Percentiles rank a stretch among this genome's conserved stretches.
phyloP scores from a whole-genome alignment of 2,329 filamentous ascomycete species.

The Pestalotiopsis sp. region DNA sequence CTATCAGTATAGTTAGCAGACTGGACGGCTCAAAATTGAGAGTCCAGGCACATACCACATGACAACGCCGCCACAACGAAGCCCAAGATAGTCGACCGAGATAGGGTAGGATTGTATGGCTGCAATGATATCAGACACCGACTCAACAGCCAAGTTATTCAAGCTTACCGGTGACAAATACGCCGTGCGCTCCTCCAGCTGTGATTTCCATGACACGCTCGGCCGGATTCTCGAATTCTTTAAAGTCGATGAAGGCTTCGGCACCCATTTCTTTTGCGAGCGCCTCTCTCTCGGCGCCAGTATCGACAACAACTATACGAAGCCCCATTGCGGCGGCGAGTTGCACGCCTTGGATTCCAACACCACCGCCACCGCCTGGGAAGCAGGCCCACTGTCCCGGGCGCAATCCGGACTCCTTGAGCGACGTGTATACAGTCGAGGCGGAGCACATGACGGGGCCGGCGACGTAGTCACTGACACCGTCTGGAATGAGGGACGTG shows the following conservation, averaged over 20 bases:
- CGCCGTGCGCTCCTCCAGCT: slow-evolving; percentile 18
- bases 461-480: slow-evolving; percentile 52
- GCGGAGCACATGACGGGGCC: slow-evolving; percentile 64
- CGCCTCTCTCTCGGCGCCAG: slow-evolving; percentile 47
- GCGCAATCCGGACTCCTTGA: slow-evolving; percentile 51
- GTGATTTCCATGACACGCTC: slow-evolving; percentile 17
- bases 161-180: slow-evolving; percentile 18
- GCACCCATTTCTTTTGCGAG: slow-evolving; percentile 53
- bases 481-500: slow-evolving; percentile 51
- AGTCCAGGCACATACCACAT: slow-evolving; percentile 17
- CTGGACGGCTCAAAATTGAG: neutral
- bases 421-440: slow-evolving; percentile 59
- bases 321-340: slow-evolving; percentile 58
- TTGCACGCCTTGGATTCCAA: slow-evolving; percentile 61
- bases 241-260: slow-evolving; percentile 60
- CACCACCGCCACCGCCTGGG: slow-evolving; percentile 56
- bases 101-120: slow-evolving; percentile 20
- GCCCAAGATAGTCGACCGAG: slow-evolving; percentile 17
- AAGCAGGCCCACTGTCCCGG: slow-evolving; percentile 59
- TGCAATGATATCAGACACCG: neutral
- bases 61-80: slow-evolving; percentile 11
- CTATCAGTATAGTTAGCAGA: slow-evolving; percentile 3
- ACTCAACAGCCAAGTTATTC: neutral
- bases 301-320: slow-evolving; percentile 58
- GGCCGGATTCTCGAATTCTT: slow-evolving; percentile 31